Base-by-base conservation (phyloP, 805 yeast species). In the Candida ovalis region DNA sequence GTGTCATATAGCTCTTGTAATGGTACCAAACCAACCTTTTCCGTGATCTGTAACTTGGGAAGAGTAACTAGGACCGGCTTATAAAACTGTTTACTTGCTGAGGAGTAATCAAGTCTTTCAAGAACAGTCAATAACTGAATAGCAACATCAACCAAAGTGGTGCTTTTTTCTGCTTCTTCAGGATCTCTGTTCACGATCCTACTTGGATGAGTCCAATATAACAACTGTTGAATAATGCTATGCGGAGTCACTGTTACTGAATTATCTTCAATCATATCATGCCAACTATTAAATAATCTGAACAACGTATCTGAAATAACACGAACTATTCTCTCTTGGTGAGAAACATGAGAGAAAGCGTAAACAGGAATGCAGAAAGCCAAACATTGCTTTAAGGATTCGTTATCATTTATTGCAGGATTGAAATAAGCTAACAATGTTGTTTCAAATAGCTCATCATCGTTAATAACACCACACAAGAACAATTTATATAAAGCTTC, bases 341-440 rank as follows among this genome's bases (percentile, higher is more conserved):
- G 96, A 17, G 69, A 69, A 0, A 73, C 70, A 57, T 84, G 90
- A 30, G 96, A 86, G 60, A 81, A 86, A 35, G 94, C 82, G 63
- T 87, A 89, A 0, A 87, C 96, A 0, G 97, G 97, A 17, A 91
- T 73, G 62, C 96, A 90, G 59, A 88, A 91, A 9, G 94, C 80
- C 50, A 91, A 76, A 0, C 87, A 86, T 64, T 91, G 97, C 42
- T 82, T 73, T 51, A 91, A 70, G 15, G 82, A 78, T 48, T 79
- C 84, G 56, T 88, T 88, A 4, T 72, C 67, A 4, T 78, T 66
- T 46, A 84, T 83, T 3, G 70, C 64, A 0, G 94, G 90, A 45
- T 85, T 82, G 68, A 88, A 91, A 59, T 89, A 92, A 0, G 86
- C 76, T 45, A 87, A 65, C 3, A 90, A 67, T 46, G 91, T 71